These are phyloP conservation scores for Leccinum ochraceum DNA, from an alignment of 768 basidiomycete genomes.

Conservation along the genomic window DNA sequence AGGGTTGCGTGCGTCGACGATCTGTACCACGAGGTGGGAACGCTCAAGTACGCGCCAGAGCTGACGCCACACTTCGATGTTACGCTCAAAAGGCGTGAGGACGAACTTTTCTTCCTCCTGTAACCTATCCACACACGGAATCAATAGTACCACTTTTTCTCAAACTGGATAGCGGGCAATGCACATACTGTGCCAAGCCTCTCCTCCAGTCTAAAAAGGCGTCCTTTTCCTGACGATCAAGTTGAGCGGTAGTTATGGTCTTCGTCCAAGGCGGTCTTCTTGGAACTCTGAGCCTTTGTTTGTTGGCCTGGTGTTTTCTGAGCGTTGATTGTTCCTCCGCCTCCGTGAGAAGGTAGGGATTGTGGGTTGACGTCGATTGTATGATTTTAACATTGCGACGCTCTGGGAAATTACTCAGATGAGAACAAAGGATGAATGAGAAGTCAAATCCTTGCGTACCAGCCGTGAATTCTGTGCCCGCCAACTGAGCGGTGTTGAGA, in stretches of 20 bases:
- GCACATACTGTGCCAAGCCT: constrained; percentile 82
- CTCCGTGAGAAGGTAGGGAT: constrained; percentile 83
- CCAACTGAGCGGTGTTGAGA: constrained; percentile 90
- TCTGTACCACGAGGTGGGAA: constrained; percentile 92
- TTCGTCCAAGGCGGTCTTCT: constrained; percentile 89
- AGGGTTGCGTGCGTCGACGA: constrained; percentile 96
- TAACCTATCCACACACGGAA: constrained; percentile 47
- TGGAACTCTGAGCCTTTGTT: constrained; percentile 78
- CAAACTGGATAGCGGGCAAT: background rate
- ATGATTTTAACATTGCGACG: constrained; percentile 81
- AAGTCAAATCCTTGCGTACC: constrained; percentile 48
- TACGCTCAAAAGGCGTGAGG: constrained; percentile 96
- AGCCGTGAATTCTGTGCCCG: constrained; percentile 94
- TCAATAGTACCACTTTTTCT: background rate
- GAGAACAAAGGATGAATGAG: constrained; percentile 2
- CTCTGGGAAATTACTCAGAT: constrained; percentile 43
- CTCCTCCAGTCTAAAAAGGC: constrained; percentile 94
- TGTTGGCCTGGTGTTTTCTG: constrained; percentile 74
- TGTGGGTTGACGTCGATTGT: constrained; percentile 56
- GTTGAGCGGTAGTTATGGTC: constrained; percentile 68
- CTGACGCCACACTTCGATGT: constrained; percentile 98
- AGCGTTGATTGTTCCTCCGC: constrained; percentile 78
- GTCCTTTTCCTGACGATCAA: constrained; percentile 88
- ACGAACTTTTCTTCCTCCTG: constrained; percentile 86
- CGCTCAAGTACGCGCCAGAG: constrained; percentile 96